A percentile compares a stretch with the other conserved stretches of the same genome.
These are phyloP conservation scores for Astragalus glycyphyllos DNA, from an alignment of 306 rosid species.

Conservation along the genomic window DNA sequence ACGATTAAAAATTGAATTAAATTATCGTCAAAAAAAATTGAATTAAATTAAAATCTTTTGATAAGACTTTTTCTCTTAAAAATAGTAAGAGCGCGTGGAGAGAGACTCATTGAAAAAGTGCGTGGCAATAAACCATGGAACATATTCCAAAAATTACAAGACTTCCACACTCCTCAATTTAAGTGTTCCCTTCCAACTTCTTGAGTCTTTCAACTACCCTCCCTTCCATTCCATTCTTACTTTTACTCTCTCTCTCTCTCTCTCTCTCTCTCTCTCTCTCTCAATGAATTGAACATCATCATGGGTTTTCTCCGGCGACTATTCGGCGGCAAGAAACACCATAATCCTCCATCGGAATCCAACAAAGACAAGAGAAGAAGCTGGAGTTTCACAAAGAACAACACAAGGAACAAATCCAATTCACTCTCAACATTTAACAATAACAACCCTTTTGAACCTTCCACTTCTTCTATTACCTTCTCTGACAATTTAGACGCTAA, in stretches of 20 bases:
- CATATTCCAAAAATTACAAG: slow-evolving; percentile 26
- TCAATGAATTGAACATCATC: slow-evolving; percentile 56
- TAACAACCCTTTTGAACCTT: slow-evolving; percentile 19
- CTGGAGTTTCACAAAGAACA: slow-evolving; percentile 53
- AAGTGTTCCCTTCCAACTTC: slow-evolving; percentile 29
- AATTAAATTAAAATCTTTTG: too few relatives aligned
- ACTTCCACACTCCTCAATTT: slow-evolving; percentile 31
- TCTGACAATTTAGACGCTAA: slow-evolving; percentile 58
- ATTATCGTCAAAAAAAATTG: too few relatives aligned
- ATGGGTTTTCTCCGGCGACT: slow-evolving; percentile 96
- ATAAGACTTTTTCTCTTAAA: too few relatives aligned
- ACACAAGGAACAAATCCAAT: slow-evolving; percentile 23
- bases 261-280: slow-evolving; percentile 9
- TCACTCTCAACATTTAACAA: slow-evolving; percentile 10
- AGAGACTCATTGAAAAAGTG: background rate
- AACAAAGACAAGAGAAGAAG: slow-evolving; percentile 46
- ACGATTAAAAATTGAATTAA: too few relatives aligned
- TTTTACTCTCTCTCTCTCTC: background rate
- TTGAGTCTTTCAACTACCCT: slow-evolving; percentile 11
- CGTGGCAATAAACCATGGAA: background rate
- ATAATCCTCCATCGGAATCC: background rate
- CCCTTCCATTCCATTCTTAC: slow-evolving; percentile 9
- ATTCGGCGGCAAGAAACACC: slow-evolving; percentile 62
- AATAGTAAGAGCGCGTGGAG: slow-evolving; percentile 29
- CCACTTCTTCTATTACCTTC: slow-evolving; percentile 27